Conservation (phyloP, 2,329 filamentous ascomycete species). For the Diplodia intermedia region DNA sequence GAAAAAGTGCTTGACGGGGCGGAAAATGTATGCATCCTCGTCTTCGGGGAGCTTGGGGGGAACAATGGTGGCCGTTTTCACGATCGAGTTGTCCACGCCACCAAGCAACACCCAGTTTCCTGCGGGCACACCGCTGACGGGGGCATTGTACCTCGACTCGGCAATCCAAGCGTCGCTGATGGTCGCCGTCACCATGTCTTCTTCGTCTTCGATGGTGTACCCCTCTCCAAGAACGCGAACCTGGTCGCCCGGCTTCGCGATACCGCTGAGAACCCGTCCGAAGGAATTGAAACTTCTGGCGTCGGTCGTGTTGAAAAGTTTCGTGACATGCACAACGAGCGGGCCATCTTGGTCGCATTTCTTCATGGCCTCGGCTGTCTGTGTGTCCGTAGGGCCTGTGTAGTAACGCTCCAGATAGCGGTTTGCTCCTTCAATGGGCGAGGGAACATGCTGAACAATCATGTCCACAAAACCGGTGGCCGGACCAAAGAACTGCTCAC, state of each 20-base stretch:
- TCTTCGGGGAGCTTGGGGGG: conserved; percentile 80
- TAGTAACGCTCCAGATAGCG: conserved; percentile 85
- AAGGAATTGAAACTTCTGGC: conserved; percentile 91
- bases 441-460: conserved; percentile 87
- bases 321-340: conserved; percentile 88
- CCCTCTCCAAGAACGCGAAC: conserved; percentile 93
- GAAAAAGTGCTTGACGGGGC: conserved; percentile 90
- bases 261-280: conserved; percentile 91
- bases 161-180: conserved; percentile 88
- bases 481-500: conserved; percentile 92
- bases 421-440: conserved; percentile 78
- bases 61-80: conserved; percentile 94
- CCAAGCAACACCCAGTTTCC: conserved; percentile 92
- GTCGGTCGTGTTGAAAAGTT: conserved; percentile 88
- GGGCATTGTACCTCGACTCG: conserved; percentile 91
- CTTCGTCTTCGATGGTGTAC: conserved; percentile 95
- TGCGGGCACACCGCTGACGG: conserved; percentile 88
- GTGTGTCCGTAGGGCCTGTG: conserved; percentile 85
- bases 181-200: conserved; percentile 91
- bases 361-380: conserved; percentile 79
- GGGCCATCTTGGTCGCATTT: conserved; percentile 88
- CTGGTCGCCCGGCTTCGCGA: conserved; percentile 78
- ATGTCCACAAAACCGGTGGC: conserved; percentile 94
- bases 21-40: conserved; percentile 95
- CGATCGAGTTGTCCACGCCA: conserved; percentile 95